Evolutionary conservation across 1,284 basidiomycete genomes (phyloP), one percentile per base, ranked within the genome.

Genomic region (Rhodotorula sp.): DNA sequence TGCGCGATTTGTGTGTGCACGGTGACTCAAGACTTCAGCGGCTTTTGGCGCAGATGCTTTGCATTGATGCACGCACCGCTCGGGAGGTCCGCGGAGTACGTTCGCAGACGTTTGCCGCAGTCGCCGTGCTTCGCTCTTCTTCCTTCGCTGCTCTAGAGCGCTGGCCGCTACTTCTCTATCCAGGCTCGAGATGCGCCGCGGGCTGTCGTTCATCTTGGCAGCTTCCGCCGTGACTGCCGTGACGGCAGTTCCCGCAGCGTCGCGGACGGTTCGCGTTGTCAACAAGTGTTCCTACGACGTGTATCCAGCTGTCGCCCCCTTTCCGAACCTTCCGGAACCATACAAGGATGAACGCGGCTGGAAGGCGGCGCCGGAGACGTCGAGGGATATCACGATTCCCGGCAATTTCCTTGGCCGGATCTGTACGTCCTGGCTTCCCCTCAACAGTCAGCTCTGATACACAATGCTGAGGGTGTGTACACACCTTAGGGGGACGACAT

Each of bases 221-320:
- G 59, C 17, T 33, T 49, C 48, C 24, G 48, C 48, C 48, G 24
- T 49, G 20, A 20, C 24, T 20, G 48, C 48, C 7, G 48, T 24
- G 18, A 49, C 6, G 18, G 48, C 48, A 1, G 18, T 49, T 18
- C 20, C 48, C 48, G 48, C 17, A 4, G 64, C 60, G 17, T 15
- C 45, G 1, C 69, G 69, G 20, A 67, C 58, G 22, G 45, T 70
- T 33, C 48, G 56, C 26, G 20, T 67, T 15, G 20, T 53, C 26
- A 70, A 70, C 48, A 15, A 42, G 24, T 70, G 69, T 53, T 44
- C 44, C 15, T 70, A 64, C 66, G 14, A 20, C 18, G 66, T 70
- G 4, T 70, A 29, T 24, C 62, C 69, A 1, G 69, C 55, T 0
- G 54, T 67, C 1, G 64, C 62, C 0, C 54, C 65, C 4, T 67